Evolutionary conservation across 2,329 filamentous ascomycete species (phyloP).

Genomic region (Alternaria alternata): DNA sequence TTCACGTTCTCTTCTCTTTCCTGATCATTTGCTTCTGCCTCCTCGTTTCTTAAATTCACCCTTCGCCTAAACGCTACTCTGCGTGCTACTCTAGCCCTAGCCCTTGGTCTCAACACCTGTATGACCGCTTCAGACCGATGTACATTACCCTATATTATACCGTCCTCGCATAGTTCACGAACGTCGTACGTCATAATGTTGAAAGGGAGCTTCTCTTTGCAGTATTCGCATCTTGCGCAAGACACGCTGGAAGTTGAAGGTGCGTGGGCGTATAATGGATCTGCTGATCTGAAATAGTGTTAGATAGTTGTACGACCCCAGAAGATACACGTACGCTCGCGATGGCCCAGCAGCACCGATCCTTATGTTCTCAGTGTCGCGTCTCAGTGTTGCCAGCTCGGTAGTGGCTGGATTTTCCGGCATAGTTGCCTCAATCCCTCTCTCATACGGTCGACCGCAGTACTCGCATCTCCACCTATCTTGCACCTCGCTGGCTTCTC

Average conservation of each 20-base stretch:
- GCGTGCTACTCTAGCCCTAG: background rate
- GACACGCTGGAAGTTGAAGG: background rate
- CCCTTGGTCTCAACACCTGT: background rate
- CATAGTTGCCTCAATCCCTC: background rate
- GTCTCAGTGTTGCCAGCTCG: background rate
- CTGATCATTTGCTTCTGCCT: background rate
- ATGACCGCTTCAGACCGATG: background rate
- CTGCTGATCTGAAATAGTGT: background rate
- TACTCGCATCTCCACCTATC: constrained; percentile 16
- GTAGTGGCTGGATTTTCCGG: background rate
- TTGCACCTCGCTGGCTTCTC: constrained; percentile 3
- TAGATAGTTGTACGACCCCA: background rate
- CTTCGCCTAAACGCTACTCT: background rate
- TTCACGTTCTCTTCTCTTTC: background rate
- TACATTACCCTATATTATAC: background rate
- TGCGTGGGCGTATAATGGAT: background rate
- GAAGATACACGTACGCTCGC: background rate
- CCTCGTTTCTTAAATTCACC: background rate
- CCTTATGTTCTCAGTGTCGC: background rate
- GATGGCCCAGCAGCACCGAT: background rate
- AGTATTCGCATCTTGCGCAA: background rate
- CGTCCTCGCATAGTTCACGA: constrained; percentile 1
- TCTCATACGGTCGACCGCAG: constrained; percentile 9
- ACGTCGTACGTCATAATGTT: constrained; percentile 1
- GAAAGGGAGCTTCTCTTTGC: background rate